Evolutionary conservation across 208 protist species (phyloP).

Genomic region (Leishmania braziliensis): DNA sequence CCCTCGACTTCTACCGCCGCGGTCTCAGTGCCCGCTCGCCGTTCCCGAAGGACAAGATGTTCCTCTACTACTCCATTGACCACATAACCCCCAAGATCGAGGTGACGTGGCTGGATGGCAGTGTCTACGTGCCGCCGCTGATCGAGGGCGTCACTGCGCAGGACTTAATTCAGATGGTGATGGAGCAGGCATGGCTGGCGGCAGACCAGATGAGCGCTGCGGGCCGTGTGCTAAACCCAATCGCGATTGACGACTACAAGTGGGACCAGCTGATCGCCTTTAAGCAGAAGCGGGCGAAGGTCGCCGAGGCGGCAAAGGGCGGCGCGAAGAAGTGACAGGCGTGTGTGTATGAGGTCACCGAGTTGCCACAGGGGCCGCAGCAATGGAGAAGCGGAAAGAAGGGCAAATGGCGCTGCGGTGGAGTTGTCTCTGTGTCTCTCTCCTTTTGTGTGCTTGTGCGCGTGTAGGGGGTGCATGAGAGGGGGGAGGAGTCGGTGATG

Average conservation of each 20-base stretch:
- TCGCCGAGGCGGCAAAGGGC: constrained; percentile 41
- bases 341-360: not conserved
- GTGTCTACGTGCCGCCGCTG: constrained; percentile 80
- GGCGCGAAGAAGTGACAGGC: constrained; percentile 40
- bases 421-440: not conserved
- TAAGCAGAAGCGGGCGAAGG: constrained; percentile 87
- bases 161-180: constrained; percentile 91
- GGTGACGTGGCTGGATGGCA: constrained; percentile 89
- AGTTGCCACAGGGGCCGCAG: not conserved
- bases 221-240: constrained; percentile 76
- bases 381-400: not conserved
- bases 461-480: not conserved
- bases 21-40: constrained; percentile 77
- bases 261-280: constrained; percentile 90
- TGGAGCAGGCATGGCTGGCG: constrained; percentile 90
- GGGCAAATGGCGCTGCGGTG: not conserved
- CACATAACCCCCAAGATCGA: constrained; percentile 86
- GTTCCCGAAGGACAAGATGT: constrained; percentile 88
- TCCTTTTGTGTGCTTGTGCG: not conserved
- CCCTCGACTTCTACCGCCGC: constrained; percentile 88
- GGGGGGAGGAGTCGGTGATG: not conserved
- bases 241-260: constrained; percentile 92
- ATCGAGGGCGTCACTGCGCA: constrained; percentile 81
- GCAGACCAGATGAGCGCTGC: constrained; percentile 87
- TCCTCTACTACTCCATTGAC: constrained; percentile 89